Conservation (phyloP, 345 rosid genomes). For the Eucalyptus cloeziana region DNA sequence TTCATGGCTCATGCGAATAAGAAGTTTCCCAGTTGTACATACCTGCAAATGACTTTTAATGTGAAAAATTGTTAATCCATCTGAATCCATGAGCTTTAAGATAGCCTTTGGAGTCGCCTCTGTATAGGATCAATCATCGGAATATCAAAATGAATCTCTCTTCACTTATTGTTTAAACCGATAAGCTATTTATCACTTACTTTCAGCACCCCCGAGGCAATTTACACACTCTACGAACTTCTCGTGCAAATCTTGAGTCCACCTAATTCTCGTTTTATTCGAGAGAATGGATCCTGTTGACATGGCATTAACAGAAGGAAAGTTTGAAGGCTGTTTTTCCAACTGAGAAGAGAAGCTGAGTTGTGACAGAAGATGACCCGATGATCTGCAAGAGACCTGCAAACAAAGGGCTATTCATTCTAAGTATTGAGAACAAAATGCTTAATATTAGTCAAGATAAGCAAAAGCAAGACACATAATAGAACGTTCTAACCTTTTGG, state of each 20-base stretch:
- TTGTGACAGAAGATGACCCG: constrained; percentile 10
- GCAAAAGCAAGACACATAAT: neutral
- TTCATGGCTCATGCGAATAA: neutral
- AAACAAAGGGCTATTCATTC: neutral
- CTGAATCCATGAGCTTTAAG: constrained; percentile 79
- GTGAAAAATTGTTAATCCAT: constrained; percentile 88
- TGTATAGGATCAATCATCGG: constrained; percentile 4
- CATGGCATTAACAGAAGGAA: constrained; percentile 3
- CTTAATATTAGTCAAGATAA: neutral
- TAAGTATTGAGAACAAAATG: neutral
- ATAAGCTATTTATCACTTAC: constrained; percentile 15
- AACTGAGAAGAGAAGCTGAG: constrained; percentile 8
- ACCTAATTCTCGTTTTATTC: constrained; percentile 59
- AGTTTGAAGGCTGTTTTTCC: constrained; percentile 17
- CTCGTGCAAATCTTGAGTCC: constrained; percentile 88
- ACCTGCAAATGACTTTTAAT: constrained; percentile 98
- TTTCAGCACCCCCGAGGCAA: constrained; percentile 78
- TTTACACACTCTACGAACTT: constrained; percentile 76
- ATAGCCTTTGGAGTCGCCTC: constrained; percentile 94
- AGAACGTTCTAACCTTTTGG: neutral
- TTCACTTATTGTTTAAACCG: neutral
- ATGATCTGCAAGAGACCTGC: neutral
- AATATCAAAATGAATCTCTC: neutral
- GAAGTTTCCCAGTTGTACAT: neutral
- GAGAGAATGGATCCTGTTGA: constrained; percentile 7